Evolutionary conservation across 495 filamentous ascomycete species (phyloP), one percentile per base, ranked within the genome.

Genomic region (Annulohypoxylon bovei): DNA sequence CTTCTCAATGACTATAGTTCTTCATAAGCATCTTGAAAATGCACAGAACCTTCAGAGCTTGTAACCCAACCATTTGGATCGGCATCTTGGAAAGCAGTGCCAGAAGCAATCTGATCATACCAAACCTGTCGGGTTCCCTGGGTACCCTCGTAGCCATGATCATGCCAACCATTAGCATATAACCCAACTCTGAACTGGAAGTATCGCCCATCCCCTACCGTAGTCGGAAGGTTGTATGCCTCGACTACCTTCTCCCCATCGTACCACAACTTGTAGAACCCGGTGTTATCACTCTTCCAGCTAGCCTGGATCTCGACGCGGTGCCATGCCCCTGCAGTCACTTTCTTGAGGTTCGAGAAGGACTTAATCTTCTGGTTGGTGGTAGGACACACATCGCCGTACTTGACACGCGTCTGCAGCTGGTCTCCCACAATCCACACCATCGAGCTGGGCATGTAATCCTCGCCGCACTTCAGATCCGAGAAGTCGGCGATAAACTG

Each of bases 101-200:
- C 85, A 6, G 80, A 68, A 11, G 81, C 80, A 71, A 87, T 82
- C 77, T 87, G 79, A 72, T 87, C 85, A 68, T 80, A 86, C 83
- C 85, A 88, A 14, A 87, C 73, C 68, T 84, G 78, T 4, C 85
- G 70, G 5, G 82, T 84, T 0, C 77, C 76, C 78, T 87, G 85
- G 2, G 73, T 81, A 0, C 85, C 85, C 63, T 78, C 65, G 65
- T 81, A 77, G 14, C 72, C 67, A 16, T 84, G 76, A 59, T 87
- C 86, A 60, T 87, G 78, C 86, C 86, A 88, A 6, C 79, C 81
- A 71, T 87, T 88, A 0, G 86, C 86, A 73, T 87, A 88, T 7
- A 87, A 76, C 1, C 85, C 86, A 40, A 84, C 83, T 3, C 83
- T 77, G 75, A 85, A 87, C 76, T 87, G 80, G 71, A 87, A 87